phyloP scores from a whole-genome alignment of 805 yeast species.

The Candida palmyrensis region DNA sequence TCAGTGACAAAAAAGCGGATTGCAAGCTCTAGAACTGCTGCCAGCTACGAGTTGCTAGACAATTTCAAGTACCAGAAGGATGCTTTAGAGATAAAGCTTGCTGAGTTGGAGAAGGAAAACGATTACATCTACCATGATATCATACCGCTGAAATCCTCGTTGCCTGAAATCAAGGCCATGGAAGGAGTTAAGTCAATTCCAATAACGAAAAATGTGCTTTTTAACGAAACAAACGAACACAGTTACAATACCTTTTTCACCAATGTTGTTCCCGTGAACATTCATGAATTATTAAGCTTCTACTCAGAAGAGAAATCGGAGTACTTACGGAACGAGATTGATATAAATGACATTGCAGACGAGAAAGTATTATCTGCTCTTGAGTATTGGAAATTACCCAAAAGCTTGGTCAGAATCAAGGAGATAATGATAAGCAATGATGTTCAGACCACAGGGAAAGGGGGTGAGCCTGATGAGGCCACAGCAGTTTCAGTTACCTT shows the following conservation, averaged over 20 bases:
- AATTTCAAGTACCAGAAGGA: constrained; percentile 38
- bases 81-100: constrained; percentile 30
- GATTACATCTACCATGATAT: constrained; percentile 83
- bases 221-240: constrained; percentile 33
- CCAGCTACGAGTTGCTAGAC: constrained; percentile 34
- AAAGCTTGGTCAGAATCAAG: constrained; percentile 52
- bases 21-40: constrained; percentile 17
- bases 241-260: constrained; percentile 55
- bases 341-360: constrained; percentile 69
- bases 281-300: constrained; percentile 80
- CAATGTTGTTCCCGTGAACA: constrained; percentile 77
- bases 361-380: constrained; percentile 74
- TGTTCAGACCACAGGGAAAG: constrained; percentile 9
- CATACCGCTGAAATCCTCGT: constrained; percentile 55
- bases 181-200: constrained; percentile 63
- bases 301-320: constrained; percentile 89
- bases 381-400: constrained; percentile 76
- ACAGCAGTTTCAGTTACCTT: constrained; percentile 4
- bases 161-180: constrained; percentile 64
- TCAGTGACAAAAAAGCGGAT: constrained; percentile 20
- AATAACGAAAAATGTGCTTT: constrained; percentile 42
- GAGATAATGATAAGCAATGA: constrained; percentile 20
- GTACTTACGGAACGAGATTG: constrained; percentile 67
- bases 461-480: constrained; percentile 8
- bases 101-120: constrained; percentile 68